These are phyloP conservation scores for Podaxis sp. DNA, from an alignment of 768 basidiomycete genomes.

Conservation along the genomic window DNA sequence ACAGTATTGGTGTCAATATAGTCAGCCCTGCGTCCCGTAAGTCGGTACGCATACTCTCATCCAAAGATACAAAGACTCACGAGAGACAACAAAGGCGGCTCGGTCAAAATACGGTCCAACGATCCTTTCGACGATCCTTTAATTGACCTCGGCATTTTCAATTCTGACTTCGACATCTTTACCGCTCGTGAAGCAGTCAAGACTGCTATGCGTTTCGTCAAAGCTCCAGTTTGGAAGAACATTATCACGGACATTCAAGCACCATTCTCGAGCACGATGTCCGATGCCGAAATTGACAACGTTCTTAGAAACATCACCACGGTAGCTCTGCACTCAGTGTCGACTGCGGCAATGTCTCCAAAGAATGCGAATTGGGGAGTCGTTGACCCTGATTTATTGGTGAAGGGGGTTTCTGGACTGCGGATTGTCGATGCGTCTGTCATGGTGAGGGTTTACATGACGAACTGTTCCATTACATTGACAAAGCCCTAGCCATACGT, in stretches of 20 bases:
- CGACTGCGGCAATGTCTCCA: constrained; percentile 33
- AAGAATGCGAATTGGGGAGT: constrained; percentile 29
- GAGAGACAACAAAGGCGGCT: constrained; percentile 17
- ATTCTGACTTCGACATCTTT: constrained; percentile 17
- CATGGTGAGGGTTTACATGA: constrained; percentile 24
- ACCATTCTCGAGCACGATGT: constrained; percentile 14
- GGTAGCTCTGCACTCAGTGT: constrained; percentile 31
- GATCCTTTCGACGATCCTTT: constrained; percentile 27
- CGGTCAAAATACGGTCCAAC: constrained; percentile 19
- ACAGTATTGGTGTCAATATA: constrained; percentile 21
- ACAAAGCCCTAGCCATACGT: constrained; percentile 13
- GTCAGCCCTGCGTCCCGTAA: constrained; percentile 29
- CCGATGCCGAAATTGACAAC: constrained; percentile 13
- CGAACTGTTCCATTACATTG: neutral
- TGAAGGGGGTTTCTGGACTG: constrained; percentile 34
- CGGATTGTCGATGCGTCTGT: constrained; percentile 40
- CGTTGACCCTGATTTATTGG: constrained; percentile 35
- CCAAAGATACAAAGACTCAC: neutral
- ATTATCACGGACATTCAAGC: constrained; percentile 16
- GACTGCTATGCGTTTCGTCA: constrained; percentile 19
- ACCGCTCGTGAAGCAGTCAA: constrained; percentile 22
- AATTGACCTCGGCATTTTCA: constrained; percentile 19
- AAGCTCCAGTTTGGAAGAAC: constrained; percentile 20
- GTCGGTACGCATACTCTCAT: neutral
- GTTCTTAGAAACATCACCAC: constrained; percentile 22